phyloP scores from a whole-genome alignment of 202 grass and related monocot species.

The Carex arenaria region DNA sequence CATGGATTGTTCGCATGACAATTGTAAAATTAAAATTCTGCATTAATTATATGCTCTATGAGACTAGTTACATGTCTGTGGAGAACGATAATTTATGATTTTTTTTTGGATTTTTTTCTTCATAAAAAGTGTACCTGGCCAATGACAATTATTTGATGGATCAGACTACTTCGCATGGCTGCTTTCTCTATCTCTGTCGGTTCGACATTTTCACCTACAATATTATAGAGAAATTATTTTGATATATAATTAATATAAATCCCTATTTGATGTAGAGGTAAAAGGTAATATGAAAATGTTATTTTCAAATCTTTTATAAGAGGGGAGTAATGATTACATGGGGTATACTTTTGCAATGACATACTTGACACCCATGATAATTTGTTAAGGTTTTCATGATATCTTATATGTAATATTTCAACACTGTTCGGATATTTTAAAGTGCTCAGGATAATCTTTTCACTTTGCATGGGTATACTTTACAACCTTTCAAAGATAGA shows the following conservation, averaged over 20 bases:
- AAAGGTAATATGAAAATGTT: not conserved
- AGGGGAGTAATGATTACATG: not conserved
- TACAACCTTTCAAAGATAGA: not conserved
- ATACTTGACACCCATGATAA: not conserved
- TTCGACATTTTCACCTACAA: conserved; percentile 95
- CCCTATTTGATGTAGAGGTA: not conserved
- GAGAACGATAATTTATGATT: not conserved
- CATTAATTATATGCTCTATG: too few relatives aligned
- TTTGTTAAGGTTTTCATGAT: not conserved
- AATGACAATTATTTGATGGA: conserved; percentile 82
- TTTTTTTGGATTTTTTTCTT: not conserved
- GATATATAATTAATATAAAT: not conserved
- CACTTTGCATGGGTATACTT: not conserved
- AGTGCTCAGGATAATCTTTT: not conserved
- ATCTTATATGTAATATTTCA: not conserved
- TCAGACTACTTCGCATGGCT: conserved; percentile 65
- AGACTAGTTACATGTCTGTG: not conserved
- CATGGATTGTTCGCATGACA: not conserved
- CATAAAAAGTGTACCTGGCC: conserved; percentile 53
- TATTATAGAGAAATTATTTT: not conserved
- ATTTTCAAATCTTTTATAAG: not conserved
- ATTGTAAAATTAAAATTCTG: not conserved
- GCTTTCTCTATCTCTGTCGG: conserved; percentile 78
- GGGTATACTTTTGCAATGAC: not conserved
- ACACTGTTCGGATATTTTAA: not conserved